Evolutionary conservation across 176 grass and related monocot genomes (phyloP).

Genomic region (Microstegium vimineum): DNA sequence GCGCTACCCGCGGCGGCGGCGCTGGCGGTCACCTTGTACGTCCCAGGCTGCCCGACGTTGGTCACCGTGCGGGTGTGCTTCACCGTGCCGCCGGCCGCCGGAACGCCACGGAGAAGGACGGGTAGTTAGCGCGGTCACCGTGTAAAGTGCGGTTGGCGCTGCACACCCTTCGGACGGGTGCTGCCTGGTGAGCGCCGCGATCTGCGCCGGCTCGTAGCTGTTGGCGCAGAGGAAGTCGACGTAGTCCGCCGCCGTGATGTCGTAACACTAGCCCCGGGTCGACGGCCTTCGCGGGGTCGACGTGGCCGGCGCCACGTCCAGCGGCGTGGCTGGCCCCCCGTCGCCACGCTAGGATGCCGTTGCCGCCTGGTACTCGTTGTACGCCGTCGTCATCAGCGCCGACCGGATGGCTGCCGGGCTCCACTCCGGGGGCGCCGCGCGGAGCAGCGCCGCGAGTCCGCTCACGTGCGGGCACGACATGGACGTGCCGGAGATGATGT

Average conservation of each 20-base stretch:
- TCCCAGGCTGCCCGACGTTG: constrained; percentile 60
- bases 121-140: constrained; percentile 81
- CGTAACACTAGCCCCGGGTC: constrained; percentile 86
- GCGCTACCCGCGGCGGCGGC: constrained; percentile 28
- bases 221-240: constrained; percentile 91
- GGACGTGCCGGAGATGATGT: too few relatives aligned
- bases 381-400: constrained; percentile 86
- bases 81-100: constrained; percentile 23
- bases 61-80: constrained; percentile 83
- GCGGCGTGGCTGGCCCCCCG: constrained; percentile 55
- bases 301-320: constrained; percentile 86
- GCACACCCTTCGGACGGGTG: constrained; percentile 44
- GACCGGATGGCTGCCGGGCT: constrained; percentile 78
- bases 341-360: constrained; percentile 67
- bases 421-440: constrained; percentile 75
- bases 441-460: too few relatives aligned
- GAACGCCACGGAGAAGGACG: constrained; percentile 74
- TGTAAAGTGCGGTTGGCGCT: constrained; percentile 39
- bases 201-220: constrained; percentile 68
- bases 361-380: constrained; percentile 57
- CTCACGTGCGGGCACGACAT: too few relatives aligned
- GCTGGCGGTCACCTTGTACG: constrained; percentile 59
- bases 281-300: constrained; percentile 69
- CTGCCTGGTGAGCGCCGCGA: constrained; percentile 58
- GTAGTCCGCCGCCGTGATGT: constrained; percentile 66